Base-by-base conservation (phyloP, 345 rosid species). In the Syzygium jambos region DNA sequence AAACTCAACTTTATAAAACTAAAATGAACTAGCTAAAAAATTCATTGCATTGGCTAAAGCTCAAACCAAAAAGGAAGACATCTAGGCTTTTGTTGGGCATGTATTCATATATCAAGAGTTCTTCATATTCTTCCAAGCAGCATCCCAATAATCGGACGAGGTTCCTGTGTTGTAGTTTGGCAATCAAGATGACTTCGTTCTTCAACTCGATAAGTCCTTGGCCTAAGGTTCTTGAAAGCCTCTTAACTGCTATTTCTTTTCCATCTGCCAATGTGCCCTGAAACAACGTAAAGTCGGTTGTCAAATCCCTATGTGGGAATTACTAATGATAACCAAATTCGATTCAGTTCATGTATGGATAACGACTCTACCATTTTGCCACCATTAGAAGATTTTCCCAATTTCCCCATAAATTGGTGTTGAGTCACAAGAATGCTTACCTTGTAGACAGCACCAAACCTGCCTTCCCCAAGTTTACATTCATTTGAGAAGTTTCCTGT, bases 391-490 rank as follows among this genome's bases (percentile, higher is more conserved):
- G 25, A 55, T 7, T 0, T 55, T 22, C 59, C 27, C 22, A 53
- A 21, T 55, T 8, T 55, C 59, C 59, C 4, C 27, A 21, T 55
- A 21, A 55, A 21, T 22, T 7, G 9, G 59, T 21, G 59, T 55
- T 21, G 9, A 22, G 59, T 22, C 25, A 55, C 4, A 21, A 8
- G 22, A 55, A 22, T 55, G 27, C 11, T 55, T 55, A 55, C 59
- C 59, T 55, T 91, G 87, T 90, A 93, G 4, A 91, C 92, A 5
- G 93, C 91, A 14, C 94, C 92, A 52, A 91, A 93, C 17, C 93
- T 92, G 1, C 94, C 94, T 90, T 91, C 92, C 63, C 92, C 92
- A 6, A 93, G 92, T 85, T 91, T 93, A 78, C 89, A 88, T 61
- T 87, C 90, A 13, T 85, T 34, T 23, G 86, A 78, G 51, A 91